Evolutionary conservation across 345 rosid species (phyloP).

Genomic region (Lenwebbia sp.): DNA sequence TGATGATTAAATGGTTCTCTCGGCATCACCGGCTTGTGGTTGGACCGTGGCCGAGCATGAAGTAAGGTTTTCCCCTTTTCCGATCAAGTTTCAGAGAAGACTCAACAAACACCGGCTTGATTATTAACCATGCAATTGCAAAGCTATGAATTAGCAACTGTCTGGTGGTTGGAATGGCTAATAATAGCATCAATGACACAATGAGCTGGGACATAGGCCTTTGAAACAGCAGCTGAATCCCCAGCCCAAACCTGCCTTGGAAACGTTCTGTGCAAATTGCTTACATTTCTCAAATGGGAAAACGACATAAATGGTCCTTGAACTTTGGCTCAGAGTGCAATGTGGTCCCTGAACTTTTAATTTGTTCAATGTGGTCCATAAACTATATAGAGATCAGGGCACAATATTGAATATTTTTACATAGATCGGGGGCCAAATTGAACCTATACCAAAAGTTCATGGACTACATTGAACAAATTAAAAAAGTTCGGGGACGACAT

Average conservation of each 20-base stretch:
- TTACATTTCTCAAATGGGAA: not conserved
- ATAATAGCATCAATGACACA: not conserved
- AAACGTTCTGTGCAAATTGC: not conserved
- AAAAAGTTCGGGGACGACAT: too few relatives aligned
- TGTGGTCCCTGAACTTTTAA: too few relatives aligned
- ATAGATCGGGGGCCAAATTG: too few relatives aligned
- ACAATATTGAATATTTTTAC: too few relatives aligned
- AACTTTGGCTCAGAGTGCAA: too few relatives aligned
- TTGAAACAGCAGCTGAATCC: not conserved
- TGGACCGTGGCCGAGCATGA: not conserved
- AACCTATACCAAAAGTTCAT: too few relatives aligned
- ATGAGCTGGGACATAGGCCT: not conserved
- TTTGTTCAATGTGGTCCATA: too few relatives aligned
- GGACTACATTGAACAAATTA: too few relatives aligned
- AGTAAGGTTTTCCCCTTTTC: too few relatives aligned
- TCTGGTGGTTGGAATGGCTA: not conserved
- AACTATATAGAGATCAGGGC: too few relatives aligned
- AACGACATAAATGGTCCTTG: too few relatives aligned
- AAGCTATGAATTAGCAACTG: not conserved
- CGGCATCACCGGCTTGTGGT: not conserved
- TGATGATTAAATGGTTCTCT: not conserved
- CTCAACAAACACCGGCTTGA: not conserved
- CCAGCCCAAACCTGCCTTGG: not conserved
- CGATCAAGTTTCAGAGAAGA: not conserved
- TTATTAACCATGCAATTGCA: not conserved